phyloP scores from a whole-genome alignment of 495 filamentous ascomycete genomes.

The Annulohypoxylon maeteangense region DNA sequence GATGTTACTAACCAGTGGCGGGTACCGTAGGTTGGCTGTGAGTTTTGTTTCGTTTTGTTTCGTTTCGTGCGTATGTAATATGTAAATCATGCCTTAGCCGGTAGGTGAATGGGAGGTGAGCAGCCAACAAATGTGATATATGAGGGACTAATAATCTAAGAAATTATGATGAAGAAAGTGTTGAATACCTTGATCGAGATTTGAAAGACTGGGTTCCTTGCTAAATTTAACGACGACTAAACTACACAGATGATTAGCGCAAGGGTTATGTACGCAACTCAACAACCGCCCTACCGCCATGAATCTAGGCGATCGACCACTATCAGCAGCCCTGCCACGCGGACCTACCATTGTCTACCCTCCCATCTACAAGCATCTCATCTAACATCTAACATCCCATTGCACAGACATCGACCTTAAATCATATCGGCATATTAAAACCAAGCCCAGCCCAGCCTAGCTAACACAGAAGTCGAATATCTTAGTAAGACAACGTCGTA shows the following conservation, averaged over 20 bases:
- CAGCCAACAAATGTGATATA: not conserved
- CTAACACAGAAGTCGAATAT: not conserved
- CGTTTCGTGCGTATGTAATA: not conserved
- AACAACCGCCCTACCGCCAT: no score
- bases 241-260: not conserved
- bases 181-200: no score
- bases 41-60: not conserved
- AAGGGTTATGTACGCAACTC: not conserved
- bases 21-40: not conserved
- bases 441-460: not conserved
- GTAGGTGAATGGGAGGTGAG: not conserved
- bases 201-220: not conserved
- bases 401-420: not conserved
- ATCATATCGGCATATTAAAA: slow-evolving; percentile 6
- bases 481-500: not conserved
- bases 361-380: not conserved
- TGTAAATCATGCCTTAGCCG: not conserved
- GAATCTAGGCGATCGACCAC: slow-evolving; percentile 16
- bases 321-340: slow-evolving; percentile 22
- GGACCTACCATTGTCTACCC: not conserved
- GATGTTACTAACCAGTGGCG: not conserved
- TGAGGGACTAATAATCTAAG: not conserved
- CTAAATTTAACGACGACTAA: slow-evolving; percentile 1
- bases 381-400: not conserved
- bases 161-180: not conserved